Evolutionary conservation across 805 yeast genomes (phyloP).

Genomic region (Metschnikowia borealis): DNA sequence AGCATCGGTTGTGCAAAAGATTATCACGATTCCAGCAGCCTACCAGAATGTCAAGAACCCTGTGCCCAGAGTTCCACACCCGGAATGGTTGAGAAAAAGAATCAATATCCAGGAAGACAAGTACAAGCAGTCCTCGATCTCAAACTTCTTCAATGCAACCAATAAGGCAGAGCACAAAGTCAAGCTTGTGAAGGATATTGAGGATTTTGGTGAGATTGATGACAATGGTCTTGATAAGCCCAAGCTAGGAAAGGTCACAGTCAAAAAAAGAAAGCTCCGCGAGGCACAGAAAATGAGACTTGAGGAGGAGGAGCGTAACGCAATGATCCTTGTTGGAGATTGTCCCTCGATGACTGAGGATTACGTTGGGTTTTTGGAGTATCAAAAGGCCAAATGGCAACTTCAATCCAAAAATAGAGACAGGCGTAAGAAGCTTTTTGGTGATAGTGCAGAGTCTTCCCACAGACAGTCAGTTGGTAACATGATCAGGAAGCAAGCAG

Average conservation of each 20-base stretch:
- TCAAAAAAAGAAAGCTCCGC: slow-evolving; percentile 41
- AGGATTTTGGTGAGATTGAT: slow-evolving; percentile 54
- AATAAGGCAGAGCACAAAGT: slow-evolving; percentile 35
- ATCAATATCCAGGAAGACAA: slow-evolving; percentile 60
- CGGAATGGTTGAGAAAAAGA: slow-evolving; percentile 80
- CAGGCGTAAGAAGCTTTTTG: slow-evolving; percentile 76
- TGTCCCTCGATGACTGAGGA: slow-evolving; percentile 69
- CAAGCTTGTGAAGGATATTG: slow-evolving; percentile 57
- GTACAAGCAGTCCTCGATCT: slow-evolving; percentile 65
- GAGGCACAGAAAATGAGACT: slow-evolving; percentile 16
- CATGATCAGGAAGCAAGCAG: slow-evolving; percentile 75
- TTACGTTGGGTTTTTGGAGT: slow-evolving; percentile 62
- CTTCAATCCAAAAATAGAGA: slow-evolving; percentile 67
- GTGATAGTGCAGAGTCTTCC: slow-evolving; percentile 50
- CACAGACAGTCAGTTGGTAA: slow-evolving; percentile 61
- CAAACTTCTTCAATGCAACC: slow-evolving; percentile 51
- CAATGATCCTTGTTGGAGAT: slow-evolving; percentile 44
- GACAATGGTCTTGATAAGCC: slow-evolving; percentile 23
- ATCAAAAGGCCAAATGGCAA: slow-evolving; percentile 87
- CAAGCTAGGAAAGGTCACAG: slow-evolving; percentile 44
- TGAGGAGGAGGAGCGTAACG: slow-evolving; percentile 47
- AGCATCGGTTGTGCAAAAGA: slow-evolving; percentile 90
- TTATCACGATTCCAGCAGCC: slow-evolving; percentile 96
- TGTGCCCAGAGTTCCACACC: slow-evolving; percentile 90
- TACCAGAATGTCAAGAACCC: slow-evolving; percentile 84